Evolutionary conservation across 345 rosid species (phyloP), one percentile per base, ranked within the genome.

Genomic region (Eucalyptus regnans): DNA sequence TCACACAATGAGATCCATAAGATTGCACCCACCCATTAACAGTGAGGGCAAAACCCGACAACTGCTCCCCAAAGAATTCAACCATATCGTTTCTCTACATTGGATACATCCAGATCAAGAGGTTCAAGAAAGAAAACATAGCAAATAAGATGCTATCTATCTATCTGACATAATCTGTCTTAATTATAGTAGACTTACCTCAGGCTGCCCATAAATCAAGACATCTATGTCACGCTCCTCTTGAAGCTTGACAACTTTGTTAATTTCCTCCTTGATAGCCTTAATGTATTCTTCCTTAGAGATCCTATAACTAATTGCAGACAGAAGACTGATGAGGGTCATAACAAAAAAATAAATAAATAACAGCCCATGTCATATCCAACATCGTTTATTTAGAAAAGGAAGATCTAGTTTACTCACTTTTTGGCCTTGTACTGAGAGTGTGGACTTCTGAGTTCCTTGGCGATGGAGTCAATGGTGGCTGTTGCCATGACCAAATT

Each of bases 1-100:
- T 98, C 93, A 98, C 96, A 52, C 99, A 98, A 20, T 95, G 97
- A 90, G 99, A 96, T 86, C 99, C 99, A 51, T 96, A 97, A 44
- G 99, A 98, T 90, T 98, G 99, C 88, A 98, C 99, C 99, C 99
- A 98, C 23, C 99, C 99, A 33, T 97, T 98, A 84, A 92, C 96
- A n/a, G 97, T 95, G 94, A 97, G 94, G 87, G 96, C 98, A 79
- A 97, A 96, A 51, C 99, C 98, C 0, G 98, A 97, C 88, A 97
- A 86, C 89, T 97, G 99, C 94, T 96, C 97, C 86, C 98, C 99
- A 60, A 96, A 97, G 96, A 96, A 97, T 92, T 97, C 99, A 93
- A 97, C 99, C 99, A 96, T 97, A 89, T 96, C 96, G 86, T 98
- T 98, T 90, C 99, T 98, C 99, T 96, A 60, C 94, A 93, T 50